Conservation (phyloP, 2,329 filamentous ascomycete genomes). For the Fusarium sp. region DNA sequence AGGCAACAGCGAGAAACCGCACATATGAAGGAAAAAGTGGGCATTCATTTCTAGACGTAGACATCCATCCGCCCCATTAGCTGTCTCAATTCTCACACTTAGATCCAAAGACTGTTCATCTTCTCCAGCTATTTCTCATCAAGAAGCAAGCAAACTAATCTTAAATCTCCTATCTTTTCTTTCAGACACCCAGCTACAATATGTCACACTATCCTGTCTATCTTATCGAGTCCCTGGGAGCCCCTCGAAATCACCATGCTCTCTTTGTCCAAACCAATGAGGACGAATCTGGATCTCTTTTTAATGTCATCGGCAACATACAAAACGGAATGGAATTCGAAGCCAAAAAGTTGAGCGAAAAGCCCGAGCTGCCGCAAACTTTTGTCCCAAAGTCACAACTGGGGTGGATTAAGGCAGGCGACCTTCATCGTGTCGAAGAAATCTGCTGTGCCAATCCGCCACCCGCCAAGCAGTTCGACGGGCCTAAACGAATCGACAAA, state of each 20-base stretch:
- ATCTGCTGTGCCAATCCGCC: not conserved
- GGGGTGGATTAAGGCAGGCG: not conserved
- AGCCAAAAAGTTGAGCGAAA: not conserved
- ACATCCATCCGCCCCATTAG: accelerated
- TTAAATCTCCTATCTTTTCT: not conserved
- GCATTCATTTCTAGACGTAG: not conserved
- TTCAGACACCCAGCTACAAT: not conserved
- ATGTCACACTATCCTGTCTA: not conserved
- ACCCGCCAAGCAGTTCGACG: not conserved
- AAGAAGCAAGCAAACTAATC: too few relatives aligned
- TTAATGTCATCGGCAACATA: not conserved
- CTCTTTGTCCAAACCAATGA: not conserved
- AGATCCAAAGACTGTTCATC: too few relatives aligned
- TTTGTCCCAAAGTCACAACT: not conserved
- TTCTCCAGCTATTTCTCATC: too few relatives aligned
- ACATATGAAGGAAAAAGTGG: accelerated
- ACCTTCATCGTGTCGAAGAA: not conserved
- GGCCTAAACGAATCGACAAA: not conserved
- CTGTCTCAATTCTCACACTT: too few relatives aligned
- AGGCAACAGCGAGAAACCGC: not conserved
- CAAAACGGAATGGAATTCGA: not conserved
- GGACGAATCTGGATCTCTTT: not conserved
- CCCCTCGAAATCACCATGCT: not conserved
- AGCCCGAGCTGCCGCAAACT: not conserved
- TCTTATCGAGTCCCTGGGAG: not conserved